Base-by-base conservation (phyloP, 2,329 filamentous ascomycete genomes). In the Ramichloridium luteum region DNA sequence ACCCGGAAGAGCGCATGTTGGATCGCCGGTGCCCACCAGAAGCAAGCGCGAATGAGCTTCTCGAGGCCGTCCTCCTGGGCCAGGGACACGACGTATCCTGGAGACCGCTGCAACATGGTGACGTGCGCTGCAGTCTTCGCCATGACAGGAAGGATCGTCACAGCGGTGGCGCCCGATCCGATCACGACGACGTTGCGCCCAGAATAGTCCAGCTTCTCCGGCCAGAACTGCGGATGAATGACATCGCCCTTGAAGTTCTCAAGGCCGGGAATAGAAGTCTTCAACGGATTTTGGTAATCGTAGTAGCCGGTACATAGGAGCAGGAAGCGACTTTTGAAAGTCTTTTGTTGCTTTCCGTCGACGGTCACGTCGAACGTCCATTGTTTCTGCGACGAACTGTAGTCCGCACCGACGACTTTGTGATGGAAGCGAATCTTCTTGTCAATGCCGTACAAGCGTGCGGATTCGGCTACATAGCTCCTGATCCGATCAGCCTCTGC, bases 91-190 rank as follows among this genome's bases (percentile, higher is more conserved):
- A 49, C 26, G 46, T 81, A 85, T 1, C 68, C 70, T 0, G 83
- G 83, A 27, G 74, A 82, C 33, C 83, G 72, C 57, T 90, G 82
- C 3, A 92, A 65, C 72, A 88, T 83, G 2, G 80, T 86, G 13
- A 84, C 73, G 9, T 70, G 67, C 2, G 56, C 56, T 3, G 78
- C 80, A 20, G 67, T 69, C 22, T 77, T 59, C 1, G 73, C 70
- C 18, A 90, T 55, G 25, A 65, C 69, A 1, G 83, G 83, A 3
- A 90, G 53, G 1, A 92, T 63, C 0, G 82, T 90, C 27, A 88
- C 58, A 4, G 81, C 77, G 0, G 83, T 90, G 2, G 83, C 82
- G 4, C 83, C 83, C 12, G 70, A 77, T 6, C 82, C 82, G 38
- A 90, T 71, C 36, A 88, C 63, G 22, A 81, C 67, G 12, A 88